phyloP scores from a whole-genome alignment of 1,139 yeast species.

The Nakaseomyces uthaithaninus region DNA sequence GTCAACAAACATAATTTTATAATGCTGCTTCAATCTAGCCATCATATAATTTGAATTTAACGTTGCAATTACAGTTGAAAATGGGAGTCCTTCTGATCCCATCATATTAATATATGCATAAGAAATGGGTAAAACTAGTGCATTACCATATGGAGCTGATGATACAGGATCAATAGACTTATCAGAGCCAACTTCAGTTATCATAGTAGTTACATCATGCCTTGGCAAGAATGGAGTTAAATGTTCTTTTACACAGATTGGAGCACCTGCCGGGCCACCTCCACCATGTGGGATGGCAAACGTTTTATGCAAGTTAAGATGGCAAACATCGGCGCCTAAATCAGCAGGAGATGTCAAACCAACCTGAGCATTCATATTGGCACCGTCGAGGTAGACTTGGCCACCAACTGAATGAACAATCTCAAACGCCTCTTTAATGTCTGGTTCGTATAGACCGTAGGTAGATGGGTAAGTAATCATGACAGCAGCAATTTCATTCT shows the following conservation, averaged over 20 bases:
- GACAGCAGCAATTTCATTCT: constrained; percentile 68
- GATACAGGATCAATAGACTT: constrained; percentile 67
- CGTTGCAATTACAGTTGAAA: constrained; percentile 81
- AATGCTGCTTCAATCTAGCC: constrained; percentile 60
- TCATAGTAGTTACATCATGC: constrained; percentile 55
- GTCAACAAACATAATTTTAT: constrained; percentile 68
- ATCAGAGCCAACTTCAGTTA: constrained; percentile 40
- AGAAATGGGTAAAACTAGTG: constrained; percentile 85
- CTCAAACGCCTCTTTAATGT: constrained; percentile 75
- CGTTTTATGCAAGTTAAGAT: constrained; percentile 90
- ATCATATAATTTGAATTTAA: constrained; percentile 95
- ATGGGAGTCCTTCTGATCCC: constrained; percentile 79
- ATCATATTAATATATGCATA: constrained; percentile 91
- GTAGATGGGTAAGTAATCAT: constrained; percentile 98
- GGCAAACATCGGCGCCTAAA: constrained; percentile 98
- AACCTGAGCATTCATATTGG: constrained; percentile 98
- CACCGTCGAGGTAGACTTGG: constrained; percentile 95
- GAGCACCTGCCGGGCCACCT: constrained; percentile 99
- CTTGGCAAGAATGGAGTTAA: constrained; percentile 75
- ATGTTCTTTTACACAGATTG: constrained; percentile 86
- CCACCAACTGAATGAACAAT: constrained; percentile 83
- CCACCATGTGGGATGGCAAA: constrained; percentile 99
- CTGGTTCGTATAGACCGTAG: constrained; percentile 92
- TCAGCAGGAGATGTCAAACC: constrained; percentile 97
- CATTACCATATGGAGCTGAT: constrained; percentile 95